phyloP scores from a whole-genome alignment of 2,329 filamentous ascomycete genomes.

The Zasmidium angulare region DNA sequence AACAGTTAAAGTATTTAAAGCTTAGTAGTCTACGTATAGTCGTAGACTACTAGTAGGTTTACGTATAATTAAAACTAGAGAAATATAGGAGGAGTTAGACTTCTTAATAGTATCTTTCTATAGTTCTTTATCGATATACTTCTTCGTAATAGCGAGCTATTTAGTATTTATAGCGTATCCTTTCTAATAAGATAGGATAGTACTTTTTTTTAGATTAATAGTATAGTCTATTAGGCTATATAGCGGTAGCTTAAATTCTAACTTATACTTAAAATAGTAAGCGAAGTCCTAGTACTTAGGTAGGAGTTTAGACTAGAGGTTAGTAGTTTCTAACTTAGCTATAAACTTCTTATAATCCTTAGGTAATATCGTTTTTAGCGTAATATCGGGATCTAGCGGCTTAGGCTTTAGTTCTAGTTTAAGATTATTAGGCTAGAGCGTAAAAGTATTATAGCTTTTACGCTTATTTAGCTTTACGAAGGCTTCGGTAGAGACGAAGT shows the following conservation, averaged over 20 bases:
- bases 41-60: background rate
- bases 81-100: background rate
- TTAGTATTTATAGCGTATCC: background rate
- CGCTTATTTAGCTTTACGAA: background rate
- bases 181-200: background rate
- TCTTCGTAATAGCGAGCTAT: background rate
- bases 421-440: background rate
- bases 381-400: background rate
- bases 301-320: background rate
- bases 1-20: background rate
- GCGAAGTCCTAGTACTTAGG: background rate
- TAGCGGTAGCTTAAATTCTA: background rate
- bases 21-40: background rate
- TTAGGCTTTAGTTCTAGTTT: background rate
- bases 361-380: background rate
- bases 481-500: background rate
- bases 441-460: background rate
- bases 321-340: background rate
- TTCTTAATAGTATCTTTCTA: background rate
- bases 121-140: background rate
- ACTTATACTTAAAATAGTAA: background rate
- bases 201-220: constrained; percentile 6
- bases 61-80: background rate
- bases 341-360: background rate
- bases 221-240: background rate